Evolutionary conservation across 805 yeast species (phyloP).

Genomic region (Millerozyma miso): DNA sequence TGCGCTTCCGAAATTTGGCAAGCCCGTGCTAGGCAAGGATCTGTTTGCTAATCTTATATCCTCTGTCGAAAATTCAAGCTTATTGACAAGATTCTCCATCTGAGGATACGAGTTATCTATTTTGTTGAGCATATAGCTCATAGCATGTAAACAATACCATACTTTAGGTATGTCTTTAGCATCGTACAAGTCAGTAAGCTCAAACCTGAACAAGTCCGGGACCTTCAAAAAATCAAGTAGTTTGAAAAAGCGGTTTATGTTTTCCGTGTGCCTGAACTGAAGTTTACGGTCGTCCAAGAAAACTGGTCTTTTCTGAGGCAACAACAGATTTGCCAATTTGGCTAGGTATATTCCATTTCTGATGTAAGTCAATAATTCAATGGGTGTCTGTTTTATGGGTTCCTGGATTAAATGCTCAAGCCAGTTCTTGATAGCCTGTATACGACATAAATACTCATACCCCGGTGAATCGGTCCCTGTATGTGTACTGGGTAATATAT

Average conservation of each 20-base stretch:
- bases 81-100: slow-evolving; percentile 60
- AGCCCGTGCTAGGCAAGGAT: slow-evolving; percentile 57
- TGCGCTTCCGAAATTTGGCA: slow-evolving; percentile 68
- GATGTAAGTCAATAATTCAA: slow-evolving; percentile 59
- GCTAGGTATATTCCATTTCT: slow-evolving; percentile 87
- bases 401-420: slow-evolving; percentile 60
- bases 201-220: slow-evolving; percentile 87
- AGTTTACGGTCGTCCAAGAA: slow-evolving; percentile 54
- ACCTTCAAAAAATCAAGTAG: slow-evolving; percentile 66
- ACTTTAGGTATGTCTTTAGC: slow-evolving; percentile 90
- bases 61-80: slow-evolving; percentile 57
- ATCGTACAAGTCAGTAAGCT: slow-evolving; percentile 88
- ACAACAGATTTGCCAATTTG: slow-evolving; percentile 64
- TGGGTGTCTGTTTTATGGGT: slow-evolving; percentile 48
- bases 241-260: slow-evolving; percentile 77
- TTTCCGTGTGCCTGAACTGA: slow-evolving; percentile 89
- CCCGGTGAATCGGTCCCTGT: slow-evolving; percentile 33
- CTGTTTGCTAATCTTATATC: slow-evolving; percentile 70
- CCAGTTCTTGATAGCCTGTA: slow-evolving; percentile 81
- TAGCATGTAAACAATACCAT: slow-evolving; percentile 86
- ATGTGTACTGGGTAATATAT: slow-evolving; percentile 26
- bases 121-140: slow-evolving; percentile 66
- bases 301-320: slow-evolving; percentile 56
- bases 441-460: slow-evolving; percentile 77
- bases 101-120: slow-evolving; percentile 51